Conservation (phyloP, 495 filamentous ascomycete species). For the Glarea lozoyensis region DNA sequence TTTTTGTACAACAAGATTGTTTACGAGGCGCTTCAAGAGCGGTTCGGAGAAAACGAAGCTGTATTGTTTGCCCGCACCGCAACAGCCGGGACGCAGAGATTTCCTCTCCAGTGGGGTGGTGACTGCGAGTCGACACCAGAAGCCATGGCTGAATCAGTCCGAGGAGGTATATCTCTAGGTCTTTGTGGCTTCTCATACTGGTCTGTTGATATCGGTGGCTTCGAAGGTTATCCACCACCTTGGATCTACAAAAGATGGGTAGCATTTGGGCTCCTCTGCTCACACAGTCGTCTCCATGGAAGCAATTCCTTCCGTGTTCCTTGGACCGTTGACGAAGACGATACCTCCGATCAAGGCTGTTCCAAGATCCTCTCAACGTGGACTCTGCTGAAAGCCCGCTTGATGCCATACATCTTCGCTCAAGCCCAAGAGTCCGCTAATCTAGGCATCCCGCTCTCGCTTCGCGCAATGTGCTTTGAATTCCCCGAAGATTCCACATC, state of each 20-base stretch:
- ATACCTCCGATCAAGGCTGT: slow-evolving; percentile 34
- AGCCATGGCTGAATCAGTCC: slow-evolving; percentile 64
- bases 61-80: slow-evolving; percentile 61
- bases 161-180: slow-evolving; percentile 58
- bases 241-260: slow-evolving; percentile 74
- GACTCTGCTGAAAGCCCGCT: slow-evolving; percentile 49
- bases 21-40: slow-evolving; percentile 51
- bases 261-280: slow-evolving; percentile 59
- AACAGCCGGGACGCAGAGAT: slow-evolving; percentile 57
- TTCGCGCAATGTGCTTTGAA: slow-evolving; percentile 55
- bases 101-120: slow-evolving; percentile 57
- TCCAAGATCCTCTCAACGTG: slow-evolving; percentile 47
- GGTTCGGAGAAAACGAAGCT: slow-evolving; percentile 48
- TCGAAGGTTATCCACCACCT: slow-evolving; percentile 57
- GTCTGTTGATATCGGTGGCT: slow-evolving; percentile 65
- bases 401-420: slow-evolving; percentile 54
- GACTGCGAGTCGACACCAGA: slow-evolving; percentile 67
- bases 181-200: slow-evolving; percentile 62
- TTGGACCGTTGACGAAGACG: slow-evolving; percentile 59
- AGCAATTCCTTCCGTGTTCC: slow-evolving; percentile 60
- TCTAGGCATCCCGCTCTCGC: slow-evolving; percentile 40
- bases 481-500: slow-evolving; percentile 54
- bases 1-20: slow-evolving; percentile 62
- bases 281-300: slow-evolving; percentile 60
- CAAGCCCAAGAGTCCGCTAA: slow-evolving; percentile 39